Base-by-base conservation (phyloP, 148 eudicot genomes). In the Vaccinium myrtillus region DNA sequence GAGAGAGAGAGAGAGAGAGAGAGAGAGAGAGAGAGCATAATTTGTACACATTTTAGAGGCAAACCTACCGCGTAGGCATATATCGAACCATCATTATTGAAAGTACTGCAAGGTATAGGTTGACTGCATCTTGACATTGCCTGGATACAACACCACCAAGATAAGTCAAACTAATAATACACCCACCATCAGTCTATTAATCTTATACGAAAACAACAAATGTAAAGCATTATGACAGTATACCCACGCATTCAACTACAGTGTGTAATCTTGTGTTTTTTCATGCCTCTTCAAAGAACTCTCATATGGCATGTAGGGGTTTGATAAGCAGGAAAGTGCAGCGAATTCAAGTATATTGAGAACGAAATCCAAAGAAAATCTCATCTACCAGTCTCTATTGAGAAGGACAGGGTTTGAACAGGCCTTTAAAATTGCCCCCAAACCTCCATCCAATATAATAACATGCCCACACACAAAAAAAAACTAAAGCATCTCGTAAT, bases 71-170 rank as follows among this genome's bases (percentile, higher is more conserved):
- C 51, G 76, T 96, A 96, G 19, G 99, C 98, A 87, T 39, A 96
- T 59, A 96, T 84, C 6, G 96, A 93, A 69, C 99, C 99, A 84
- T 96, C 99, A 85, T 87, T 89, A 92, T 94, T 96, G 90, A 96
- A 96, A 61, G 94, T 59, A 86, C 96, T 92, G 85, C 94, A 91
- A 58, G 98, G 93, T 83, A 94, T 94, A 32, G 99, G 96, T 59
- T 96, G 97, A 77, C 81, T 92, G 97, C 98, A 93, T 88, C 97
- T 93, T 86, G 91, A 59, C 93, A 96, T 90, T 16, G 97, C 99
- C 99, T 96, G 87, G 77, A 84, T 36, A 14, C 56, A 75, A 2
- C 75, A 75, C 54, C 15, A 77, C 63, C 82, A 55, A 81, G 13
- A 48, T 71, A 73, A 80, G 55, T 85, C 32, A 55, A 82, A 51